Conservation (phyloP, 306 rosid genomes). For the Morella rubra region DNA sequence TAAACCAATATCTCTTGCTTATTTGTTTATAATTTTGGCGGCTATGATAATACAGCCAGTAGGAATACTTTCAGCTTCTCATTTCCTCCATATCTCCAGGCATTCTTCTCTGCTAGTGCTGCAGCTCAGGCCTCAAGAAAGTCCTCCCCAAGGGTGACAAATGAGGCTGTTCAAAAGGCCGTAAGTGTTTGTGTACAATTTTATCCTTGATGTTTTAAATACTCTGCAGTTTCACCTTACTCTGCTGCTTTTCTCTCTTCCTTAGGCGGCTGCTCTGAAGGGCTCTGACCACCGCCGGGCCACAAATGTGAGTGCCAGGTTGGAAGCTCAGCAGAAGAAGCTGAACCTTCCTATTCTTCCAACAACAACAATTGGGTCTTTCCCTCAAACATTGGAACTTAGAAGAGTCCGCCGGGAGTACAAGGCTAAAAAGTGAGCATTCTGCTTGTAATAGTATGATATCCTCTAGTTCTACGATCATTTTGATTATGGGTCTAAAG, state of each 20-base stretch:
- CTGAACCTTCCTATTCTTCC: slow-evolving; percentile 80
- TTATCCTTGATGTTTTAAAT: not conserved
- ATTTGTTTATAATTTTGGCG: not conserved
- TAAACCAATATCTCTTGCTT: not conserved
- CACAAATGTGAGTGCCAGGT: slow-evolving; percentile 67
- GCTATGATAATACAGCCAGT: no score
- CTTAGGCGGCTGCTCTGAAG: slow-evolving; percentile 75
- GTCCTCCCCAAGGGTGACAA: slow-evolving; percentile 78
- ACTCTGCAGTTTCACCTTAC: not conserved
- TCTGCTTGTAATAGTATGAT: slow-evolving; percentile 6
- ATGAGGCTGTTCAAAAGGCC: slow-evolving; percentile 78
- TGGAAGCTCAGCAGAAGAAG: slow-evolving; percentile 77
- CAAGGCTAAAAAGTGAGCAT: slow-evolving; percentile 73
- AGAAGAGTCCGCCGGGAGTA: slow-evolving; percentile 81
- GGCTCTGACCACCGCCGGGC: slow-evolving; percentile 68
- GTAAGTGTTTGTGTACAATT: slow-evolving; percentile 41
- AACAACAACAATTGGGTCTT: slow-evolving; percentile 84
- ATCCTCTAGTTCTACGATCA: not conserved
- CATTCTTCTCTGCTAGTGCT: slow-evolving; percentile 64
- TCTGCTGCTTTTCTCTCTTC: slow-evolving; percentile 23
- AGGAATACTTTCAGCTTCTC: slow-evolving; percentile 16
- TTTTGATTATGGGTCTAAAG: slow-evolving; percentile 6
- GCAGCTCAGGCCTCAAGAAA: slow-evolving; percentile 74
- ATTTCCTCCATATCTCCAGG: slow-evolving; percentile 43
- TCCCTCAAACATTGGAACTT: slow-evolving; percentile 79